Percentiles rank a stretch among this genome's conserved stretches.
Conservation (phyloP, 164 flowering plant genomes). For the Dillenia turbinata region DNA sequence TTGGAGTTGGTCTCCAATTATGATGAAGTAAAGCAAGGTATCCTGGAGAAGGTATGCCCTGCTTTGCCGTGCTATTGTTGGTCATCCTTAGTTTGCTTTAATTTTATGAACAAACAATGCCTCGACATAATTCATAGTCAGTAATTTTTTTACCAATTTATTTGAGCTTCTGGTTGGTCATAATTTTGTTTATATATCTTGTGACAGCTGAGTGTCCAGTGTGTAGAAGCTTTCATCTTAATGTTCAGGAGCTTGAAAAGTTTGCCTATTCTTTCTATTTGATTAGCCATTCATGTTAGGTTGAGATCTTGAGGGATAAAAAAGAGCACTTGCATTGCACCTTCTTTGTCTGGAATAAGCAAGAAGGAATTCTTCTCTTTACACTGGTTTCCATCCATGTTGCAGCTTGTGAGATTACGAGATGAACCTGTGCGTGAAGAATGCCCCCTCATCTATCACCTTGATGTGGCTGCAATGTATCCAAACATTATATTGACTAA, state of each 20-base stretch:
- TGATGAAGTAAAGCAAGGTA: constrained; percentile 84
- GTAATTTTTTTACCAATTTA: too few relatives aligned
- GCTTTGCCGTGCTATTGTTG: constrained; percentile 1
- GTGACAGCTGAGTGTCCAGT: too few relatives aligned
- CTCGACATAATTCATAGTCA: too few relatives aligned
- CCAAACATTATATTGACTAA: constrained; percentile 97
- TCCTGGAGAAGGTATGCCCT: constrained; percentile 68
- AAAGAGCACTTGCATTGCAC: not conserved
- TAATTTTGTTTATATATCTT: too few relatives aligned
- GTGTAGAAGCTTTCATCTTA: too few relatives aligned
- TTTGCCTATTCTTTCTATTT: too few relatives aligned
- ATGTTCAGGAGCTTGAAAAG: too few relatives aligned
- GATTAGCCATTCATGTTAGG: too few relatives aligned
- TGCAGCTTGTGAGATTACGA: constrained; percentile 70
- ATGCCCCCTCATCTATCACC: constrained; percentile 92
- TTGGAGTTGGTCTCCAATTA: constrained; percentile 75
- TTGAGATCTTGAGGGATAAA: too few relatives aligned
- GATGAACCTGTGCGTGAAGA: constrained; percentile 85
- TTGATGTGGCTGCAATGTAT: constrained; percentile 99
- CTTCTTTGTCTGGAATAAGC: constrained; percentile 1
- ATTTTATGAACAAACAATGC: not conserved
- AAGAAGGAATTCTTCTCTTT: not conserved
- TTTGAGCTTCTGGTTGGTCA: too few relatives aligned
- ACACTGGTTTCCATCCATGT: not conserved
- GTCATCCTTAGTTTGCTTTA: not conserved